phyloP scores from a whole-genome alignment of 176 grass and related monocot genomes.

The Aegilops umbellulata region DNA sequence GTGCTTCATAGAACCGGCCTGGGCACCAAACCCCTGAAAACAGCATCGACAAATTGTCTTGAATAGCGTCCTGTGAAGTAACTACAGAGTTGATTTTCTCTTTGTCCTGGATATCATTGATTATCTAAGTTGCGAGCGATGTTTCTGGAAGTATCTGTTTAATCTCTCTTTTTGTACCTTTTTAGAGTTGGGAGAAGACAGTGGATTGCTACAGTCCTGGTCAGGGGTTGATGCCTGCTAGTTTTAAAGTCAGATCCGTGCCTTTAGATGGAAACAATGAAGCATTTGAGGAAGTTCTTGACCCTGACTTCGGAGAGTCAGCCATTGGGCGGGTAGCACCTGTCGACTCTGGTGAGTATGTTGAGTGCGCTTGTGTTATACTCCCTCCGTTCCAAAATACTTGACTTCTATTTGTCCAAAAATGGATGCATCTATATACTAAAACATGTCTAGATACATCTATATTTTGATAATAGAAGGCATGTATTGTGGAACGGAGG shows the following conservation, averaged over 20 bases:
- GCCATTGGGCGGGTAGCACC: constrained; percentile 96
- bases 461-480: no score
- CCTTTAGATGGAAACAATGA: constrained; percentile 94
- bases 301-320: constrained; percentile 94
- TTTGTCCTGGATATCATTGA: not conserved
- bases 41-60: not conserved
- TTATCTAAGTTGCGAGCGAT: not conserved
- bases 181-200: constrained; percentile 95
- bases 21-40: constrained; percentile 10
- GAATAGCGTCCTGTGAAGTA: not conserved
- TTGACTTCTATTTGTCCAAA: no score
- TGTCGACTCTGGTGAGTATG: constrained; percentile 86
- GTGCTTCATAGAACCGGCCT: not conserved
- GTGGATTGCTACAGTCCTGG: constrained; percentile 96
- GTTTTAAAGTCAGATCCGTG: constrained; percentile 95
- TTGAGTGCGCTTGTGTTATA: not conserved
- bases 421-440: no score
- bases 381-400: no score
- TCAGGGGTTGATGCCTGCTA: constrained; percentile 95
- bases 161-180: not conserved
- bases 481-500: no score
- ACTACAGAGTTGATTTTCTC: not conserved
- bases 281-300: constrained; percentile 94
- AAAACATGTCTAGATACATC: no score
- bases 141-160: constrained; percentile 7